These are phyloP conservation scores for Lentithecium fluviatile DNA, from an alignment of 495 filamentous ascomycete species.

Conservation along the genomic window DNA sequence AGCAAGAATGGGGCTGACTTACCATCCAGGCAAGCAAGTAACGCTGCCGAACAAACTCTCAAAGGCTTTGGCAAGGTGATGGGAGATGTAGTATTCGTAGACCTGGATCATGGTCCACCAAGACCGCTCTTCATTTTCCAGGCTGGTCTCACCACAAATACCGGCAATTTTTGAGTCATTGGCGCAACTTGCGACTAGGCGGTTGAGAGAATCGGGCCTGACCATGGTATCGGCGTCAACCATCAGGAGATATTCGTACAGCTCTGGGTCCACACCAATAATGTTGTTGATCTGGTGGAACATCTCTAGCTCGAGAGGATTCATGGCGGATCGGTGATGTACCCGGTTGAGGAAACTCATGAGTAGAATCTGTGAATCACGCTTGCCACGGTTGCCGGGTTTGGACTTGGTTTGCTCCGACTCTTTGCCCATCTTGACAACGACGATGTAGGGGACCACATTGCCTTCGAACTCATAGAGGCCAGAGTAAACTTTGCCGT, in stretches of 20 bases:
- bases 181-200: slow-evolving; percentile 87
- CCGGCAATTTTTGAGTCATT: slow-evolving; percentile 95
- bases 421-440: slow-evolving; percentile 96
- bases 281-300: slow-evolving; percentile 99
- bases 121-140: slow-evolving; percentile 88
- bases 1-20: slow-evolving; percentile 46
- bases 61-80: slow-evolving; percentile 90
- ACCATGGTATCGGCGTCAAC: slow-evolving; percentile 98
- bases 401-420: slow-evolving; percentile 89
- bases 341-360: slow-evolving; percentile 95
- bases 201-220: slow-evolving; percentile 84
- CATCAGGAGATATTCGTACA: slow-evolving; percentile 97
- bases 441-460: slow-evolving; percentile 91
- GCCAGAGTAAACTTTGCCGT: slow-evolving; percentile 97
- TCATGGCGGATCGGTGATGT: slow-evolving; percentile 90
- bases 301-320: slow-evolving; percentile 92
- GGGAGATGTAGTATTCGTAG: slow-evolving; percentile 97
- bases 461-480: slow-evolving; percentile 97
- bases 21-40: slow-evolving; percentile 98
- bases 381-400: slow-evolving; percentile 96
- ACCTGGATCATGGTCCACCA: slow-evolving; percentile 99
- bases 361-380: slow-evolving; percentile 87
- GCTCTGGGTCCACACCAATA: slow-evolving; percentile 93
- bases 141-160: slow-evolving; percentile 95
- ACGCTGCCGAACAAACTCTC: slow-evolving; percentile 94